Evolutionary conservation across 2,329 filamentous ascomycete species (phyloP).

Genomic region (Fusarium domesticum): DNA sequence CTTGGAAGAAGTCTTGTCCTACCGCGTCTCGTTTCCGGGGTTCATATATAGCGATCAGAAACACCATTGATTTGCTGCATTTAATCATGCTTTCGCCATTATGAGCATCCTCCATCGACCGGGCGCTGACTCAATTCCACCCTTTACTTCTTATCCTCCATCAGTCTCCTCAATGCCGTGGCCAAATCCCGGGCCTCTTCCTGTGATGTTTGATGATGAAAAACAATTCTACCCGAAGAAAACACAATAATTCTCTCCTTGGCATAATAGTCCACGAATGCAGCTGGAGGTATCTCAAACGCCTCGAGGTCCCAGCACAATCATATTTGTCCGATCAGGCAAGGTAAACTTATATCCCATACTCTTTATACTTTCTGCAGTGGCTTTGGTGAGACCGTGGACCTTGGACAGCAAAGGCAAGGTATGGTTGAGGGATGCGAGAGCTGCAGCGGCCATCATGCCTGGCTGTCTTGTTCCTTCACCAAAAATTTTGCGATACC

Average conservation of each 20-base stretch:
- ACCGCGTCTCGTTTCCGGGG: too few species aligned
- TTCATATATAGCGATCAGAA: too few species aligned
- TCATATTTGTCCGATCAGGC: conserved; percentile 30
- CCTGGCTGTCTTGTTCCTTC: conserved; percentile 70
- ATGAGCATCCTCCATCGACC: conserved; percentile 9
- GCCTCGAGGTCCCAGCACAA: conserved; percentile 24
- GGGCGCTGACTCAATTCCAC: conserved; percentile 5
- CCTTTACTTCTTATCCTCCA: conserved; percentile 10
- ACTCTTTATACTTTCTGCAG: conserved; percentile 12
- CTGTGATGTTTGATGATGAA: conserved; percentile 22
- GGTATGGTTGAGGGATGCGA: conserved; percentile 52
- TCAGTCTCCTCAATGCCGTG: conserved; percentile 13
- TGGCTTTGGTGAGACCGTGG: conserved; percentile 18
- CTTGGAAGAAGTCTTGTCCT: too few species aligned
- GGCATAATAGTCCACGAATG: conserved; percentile 19
- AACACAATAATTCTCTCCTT: conserved; percentile 12
- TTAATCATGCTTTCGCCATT: neutral
- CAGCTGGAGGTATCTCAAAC: conserved; percentile 16
- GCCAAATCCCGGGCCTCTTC: conserved; percentile 8
- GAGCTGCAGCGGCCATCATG: conserved; percentile 65
- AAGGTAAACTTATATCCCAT: conserved; percentile 24
- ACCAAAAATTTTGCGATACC: conserved; percentile 63
- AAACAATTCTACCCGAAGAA: conserved; percentile 17
- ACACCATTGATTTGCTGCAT: too few species aligned
- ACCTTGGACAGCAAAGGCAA: conserved; percentile 21